A percentile compares a stretch with the other conserved stretches of the same genome.
These are phyloP conservation scores for Lophiotrema nucula DNA, from an alignment of 495 filamentous ascomycete genomes.

Conservation along the genomic window DNA sequence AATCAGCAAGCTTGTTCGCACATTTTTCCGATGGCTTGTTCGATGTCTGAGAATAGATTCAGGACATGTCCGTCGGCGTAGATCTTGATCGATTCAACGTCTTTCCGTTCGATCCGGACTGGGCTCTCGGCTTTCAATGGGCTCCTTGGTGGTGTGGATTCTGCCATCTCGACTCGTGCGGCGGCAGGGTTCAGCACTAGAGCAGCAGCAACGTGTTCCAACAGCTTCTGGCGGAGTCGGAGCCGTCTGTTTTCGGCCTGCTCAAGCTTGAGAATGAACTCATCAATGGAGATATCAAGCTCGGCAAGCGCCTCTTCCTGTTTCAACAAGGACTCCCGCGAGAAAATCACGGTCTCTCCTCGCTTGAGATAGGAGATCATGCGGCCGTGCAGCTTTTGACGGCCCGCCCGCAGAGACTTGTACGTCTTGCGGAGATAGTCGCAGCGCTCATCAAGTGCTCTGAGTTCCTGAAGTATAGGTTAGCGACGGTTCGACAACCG, in stretches of 20 bases:
- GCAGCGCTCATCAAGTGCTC: constrained; percentile 66
- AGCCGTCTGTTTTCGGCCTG: constrained; percentile 71
- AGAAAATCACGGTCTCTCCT: constrained; percentile 61
- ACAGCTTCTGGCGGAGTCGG: constrained; percentile 68
- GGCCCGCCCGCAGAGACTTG: constrained; percentile 63
- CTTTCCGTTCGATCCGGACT: constrained; percentile 44
- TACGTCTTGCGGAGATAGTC: constrained; percentile 71
- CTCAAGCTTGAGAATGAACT: constrained; percentile 71
- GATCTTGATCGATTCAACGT: constrained; percentile 64
- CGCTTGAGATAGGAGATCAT: constrained; percentile 68
- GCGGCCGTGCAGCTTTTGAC: constrained; percentile 65
- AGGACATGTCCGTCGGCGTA: constrained; percentile 63
- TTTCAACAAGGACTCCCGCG: constrained; percentile 65
- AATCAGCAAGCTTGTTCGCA: constrained; percentile 38
- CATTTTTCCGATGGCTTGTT: constrained; percentile 40
- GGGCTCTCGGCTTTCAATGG: constrained; percentile 41
- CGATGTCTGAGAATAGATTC: constrained; percentile 40
- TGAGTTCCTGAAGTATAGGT: constrained; percentile 53
- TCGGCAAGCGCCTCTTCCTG: constrained; percentile 72
- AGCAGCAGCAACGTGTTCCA: constrained; percentile 56
- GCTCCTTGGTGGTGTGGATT: constrained; percentile 44
- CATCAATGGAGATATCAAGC: constrained; percentile 70
- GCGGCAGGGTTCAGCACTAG: constrained; percentile 30
- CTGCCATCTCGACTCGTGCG: constrained; percentile 8
- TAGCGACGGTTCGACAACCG: not conserved